Conservation (phyloP, 2,329 filamentous ascomycete genomes). For the Clonostachys rosea region DNA sequence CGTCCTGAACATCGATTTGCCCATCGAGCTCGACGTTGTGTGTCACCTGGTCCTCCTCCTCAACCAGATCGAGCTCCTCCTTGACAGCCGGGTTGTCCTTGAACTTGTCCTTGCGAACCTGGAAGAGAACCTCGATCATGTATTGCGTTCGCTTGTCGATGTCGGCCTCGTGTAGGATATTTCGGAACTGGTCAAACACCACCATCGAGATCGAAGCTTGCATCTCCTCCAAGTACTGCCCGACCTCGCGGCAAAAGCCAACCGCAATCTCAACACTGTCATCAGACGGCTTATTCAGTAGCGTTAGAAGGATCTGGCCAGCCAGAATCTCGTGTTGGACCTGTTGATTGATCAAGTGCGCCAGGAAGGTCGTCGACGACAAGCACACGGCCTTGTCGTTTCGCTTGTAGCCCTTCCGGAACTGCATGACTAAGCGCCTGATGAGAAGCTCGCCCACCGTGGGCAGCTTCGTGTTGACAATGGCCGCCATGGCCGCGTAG, state of each 20-base stretch:
- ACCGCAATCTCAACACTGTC: slow-evolving; percentile 98
- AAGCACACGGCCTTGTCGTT: slow-evolving; percentile 97
- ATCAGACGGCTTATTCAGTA: slow-evolving; percentile 92
- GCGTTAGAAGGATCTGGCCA: slow-evolving; percentile 85
- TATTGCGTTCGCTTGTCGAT: slow-evolving; percentile 99
- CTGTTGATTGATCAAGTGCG: slow-evolving; percentile 93
- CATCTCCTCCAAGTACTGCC: slow-evolving; percentile 94
- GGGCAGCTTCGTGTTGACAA: slow-evolving; percentile 96
- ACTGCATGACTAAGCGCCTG: slow-evolving; percentile 82
- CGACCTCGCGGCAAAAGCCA: slow-evolving; percentile 86
- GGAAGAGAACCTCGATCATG: slow-evolving; percentile 97
- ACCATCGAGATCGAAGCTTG: slow-evolving; percentile 80
- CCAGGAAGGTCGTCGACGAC: slow-evolving; percentile 89
- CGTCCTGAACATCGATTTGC: slow-evolving; percentile 78
- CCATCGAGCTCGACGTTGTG: slow-evolving; percentile 81
- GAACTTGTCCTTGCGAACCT: slow-evolving; percentile 93
- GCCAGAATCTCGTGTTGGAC: slow-evolving; percentile 92
- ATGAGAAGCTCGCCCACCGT: slow-evolving; percentile 89
- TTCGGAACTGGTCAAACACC: slow-evolving; percentile 94
- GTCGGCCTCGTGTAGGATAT: slow-evolving; percentile 91
- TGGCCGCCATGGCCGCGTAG: slow-evolving; percentile 91
- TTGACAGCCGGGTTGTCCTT: slow-evolving; percentile 89
- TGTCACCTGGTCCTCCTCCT: slow-evolving; percentile 97
- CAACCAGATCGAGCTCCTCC: slow-evolving; percentile 90
- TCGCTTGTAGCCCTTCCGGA: slow-evolving; percentile 90